Evolutionary conservation across 83 land plant genomes (phyloP).

Genomic region (Picea mariana): DNA sequence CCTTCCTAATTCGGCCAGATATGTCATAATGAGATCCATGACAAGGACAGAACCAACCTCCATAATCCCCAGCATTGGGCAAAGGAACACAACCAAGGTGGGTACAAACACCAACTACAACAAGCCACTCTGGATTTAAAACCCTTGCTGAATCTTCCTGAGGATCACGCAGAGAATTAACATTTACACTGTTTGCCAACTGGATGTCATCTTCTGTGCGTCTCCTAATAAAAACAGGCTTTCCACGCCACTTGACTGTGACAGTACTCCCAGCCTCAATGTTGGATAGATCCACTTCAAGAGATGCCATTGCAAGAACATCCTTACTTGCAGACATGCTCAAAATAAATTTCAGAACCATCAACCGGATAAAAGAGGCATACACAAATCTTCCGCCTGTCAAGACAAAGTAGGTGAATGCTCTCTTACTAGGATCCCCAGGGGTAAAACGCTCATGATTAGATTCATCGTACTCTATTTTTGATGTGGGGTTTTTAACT

Average conservation of each 20-base stretch:
- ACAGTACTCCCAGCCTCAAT: slow-evolving; percentile 81
- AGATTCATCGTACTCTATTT: no score
- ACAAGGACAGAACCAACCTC: slow-evolving; percentile 98
- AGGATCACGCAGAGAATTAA: slow-evolving; percentile 77
- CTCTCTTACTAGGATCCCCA: no score
- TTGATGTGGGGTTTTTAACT: no score
- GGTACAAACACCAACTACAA: slow-evolving; percentile 91
- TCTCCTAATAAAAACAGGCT: slow-evolving; percentile 85
- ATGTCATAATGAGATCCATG: slow-evolving; percentile 94
- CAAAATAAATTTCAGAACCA: slow-evolving; percentile 70
- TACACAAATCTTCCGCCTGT: no score
- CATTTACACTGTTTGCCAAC: slow-evolving; percentile 72
- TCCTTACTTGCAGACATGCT: slow-evolving; percentile 96
- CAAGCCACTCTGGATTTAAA: slow-evolving; percentile 81
- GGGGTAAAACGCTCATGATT: no score
- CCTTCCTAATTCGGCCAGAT: slow-evolving; percentile 89
- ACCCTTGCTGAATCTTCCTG: slow-evolving; percentile 77
- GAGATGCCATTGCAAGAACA: slow-evolving; percentile 84
- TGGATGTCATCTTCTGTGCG: slow-evolving; percentile 80
- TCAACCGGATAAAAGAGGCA: slow-evolving; percentile 71
- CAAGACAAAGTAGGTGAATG: no score
- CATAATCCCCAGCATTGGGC: no score
- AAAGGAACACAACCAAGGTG: no score
- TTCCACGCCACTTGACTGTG: no score
- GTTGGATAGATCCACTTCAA: slow-evolving; percentile 83